phyloP scores from a whole-genome alignment of 78 protist genomes.

The Thecamonas trahens region DNA sequence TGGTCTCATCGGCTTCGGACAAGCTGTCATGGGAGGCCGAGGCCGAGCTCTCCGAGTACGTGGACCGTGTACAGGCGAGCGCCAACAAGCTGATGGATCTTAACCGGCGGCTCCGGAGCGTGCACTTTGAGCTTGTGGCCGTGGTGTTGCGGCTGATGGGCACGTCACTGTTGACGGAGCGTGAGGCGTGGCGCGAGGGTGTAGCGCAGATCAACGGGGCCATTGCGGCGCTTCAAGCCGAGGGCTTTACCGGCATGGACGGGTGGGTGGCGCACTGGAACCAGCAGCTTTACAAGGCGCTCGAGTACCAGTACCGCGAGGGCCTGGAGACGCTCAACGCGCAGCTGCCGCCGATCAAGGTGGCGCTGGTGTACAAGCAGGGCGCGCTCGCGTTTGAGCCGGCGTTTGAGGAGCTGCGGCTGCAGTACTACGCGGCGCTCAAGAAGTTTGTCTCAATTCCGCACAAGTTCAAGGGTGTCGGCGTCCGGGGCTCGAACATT shows the following conservation, averaged over 20 bases:
- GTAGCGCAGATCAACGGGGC: constrained; percentile 24
- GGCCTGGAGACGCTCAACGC: constrained; percentile 57
- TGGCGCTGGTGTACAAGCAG: constrained; percentile 24
- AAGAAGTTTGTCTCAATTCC: constrained; percentile 56
- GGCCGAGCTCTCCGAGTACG: constrained; percentile 29
- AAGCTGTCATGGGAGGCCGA: constrained; percentile 32
- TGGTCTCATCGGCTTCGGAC: constrained; percentile 4
- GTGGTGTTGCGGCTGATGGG: background rate
- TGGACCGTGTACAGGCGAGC: constrained; percentile 20
- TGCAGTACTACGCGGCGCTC: constrained; percentile 41
- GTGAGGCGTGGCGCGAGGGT: constrained; percentile 28
- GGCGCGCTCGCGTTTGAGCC: constrained; percentile 37
- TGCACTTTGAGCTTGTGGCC: constrained; percentile 14
- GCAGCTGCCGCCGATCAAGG: constrained; percentile 29
- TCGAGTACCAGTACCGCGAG: constrained; percentile 52
- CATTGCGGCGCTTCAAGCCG: background rate
- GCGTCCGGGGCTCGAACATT: background rate
- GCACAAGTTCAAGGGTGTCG: constrained; percentile 45
- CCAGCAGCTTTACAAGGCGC: constrained; percentile 76
- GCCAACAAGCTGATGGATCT: constrained; percentile 39
- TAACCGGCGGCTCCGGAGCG: constrained; percentile 37
- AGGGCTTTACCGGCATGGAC: constrained; percentile 3
- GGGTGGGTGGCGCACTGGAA: constrained; percentile 68
- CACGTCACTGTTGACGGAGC: constrained; percentile 1
- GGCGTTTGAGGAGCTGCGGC: constrained; percentile 53